Evolutionary conservation across 176 grass and related monocot species (phyloP).

Genomic region (Rhynchospora tenuis): DNA sequence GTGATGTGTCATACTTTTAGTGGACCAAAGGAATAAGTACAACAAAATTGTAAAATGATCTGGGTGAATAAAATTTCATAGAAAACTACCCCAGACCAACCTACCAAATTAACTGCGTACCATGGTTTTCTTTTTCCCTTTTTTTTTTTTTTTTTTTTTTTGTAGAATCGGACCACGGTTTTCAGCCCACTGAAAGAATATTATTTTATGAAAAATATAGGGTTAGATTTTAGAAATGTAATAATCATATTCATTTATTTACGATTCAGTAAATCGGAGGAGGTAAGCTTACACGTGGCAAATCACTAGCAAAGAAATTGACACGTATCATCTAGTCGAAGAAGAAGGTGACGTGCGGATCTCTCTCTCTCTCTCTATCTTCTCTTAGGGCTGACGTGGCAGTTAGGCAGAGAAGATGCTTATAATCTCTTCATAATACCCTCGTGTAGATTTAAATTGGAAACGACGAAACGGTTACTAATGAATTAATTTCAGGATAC

Average conservation of each 20-base stretch:
- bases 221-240: too few relatives aligned
- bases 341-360: slow-evolving; percentile 2
- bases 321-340: neutral
- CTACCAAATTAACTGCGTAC: too few relatives aligned
- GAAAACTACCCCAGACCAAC: too few relatives aligned
- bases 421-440: neutral
- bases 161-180: neutral
- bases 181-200: neutral
- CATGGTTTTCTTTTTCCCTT: too few relatives aligned
- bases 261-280: neutral
- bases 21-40: neutral
- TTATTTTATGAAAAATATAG: too few relatives aligned
- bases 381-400: neutral
- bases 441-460: neutral
- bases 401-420: neutral
- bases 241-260: too few relatives aligned
- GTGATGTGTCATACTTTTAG: neutral
- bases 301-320: neutral
- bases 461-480: too few relatives aligned
- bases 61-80: too few relatives aligned
- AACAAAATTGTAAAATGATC: neutral
- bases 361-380: neutral
- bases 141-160: too few relatives aligned
- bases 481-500: too few relatives aligned
- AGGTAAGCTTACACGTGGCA: neutral